Base-by-base conservation (phyloP, 164 flowering plant species). In the Annona squamosa region DNA sequence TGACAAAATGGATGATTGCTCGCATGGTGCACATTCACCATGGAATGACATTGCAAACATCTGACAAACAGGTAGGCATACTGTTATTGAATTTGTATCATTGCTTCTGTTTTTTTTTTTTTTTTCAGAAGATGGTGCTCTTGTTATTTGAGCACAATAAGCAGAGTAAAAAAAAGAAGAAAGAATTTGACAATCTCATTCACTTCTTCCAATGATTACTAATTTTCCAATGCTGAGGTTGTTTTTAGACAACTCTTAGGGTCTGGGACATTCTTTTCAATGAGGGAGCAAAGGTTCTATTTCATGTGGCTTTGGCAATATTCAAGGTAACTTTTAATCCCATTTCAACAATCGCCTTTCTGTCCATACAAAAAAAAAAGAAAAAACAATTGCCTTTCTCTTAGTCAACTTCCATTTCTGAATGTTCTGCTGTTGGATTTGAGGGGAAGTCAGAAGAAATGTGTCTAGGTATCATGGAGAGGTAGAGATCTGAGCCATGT, bases 181-280 rank as follows among this genome's bases (percentile, higher is more conserved):
- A 6, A 9, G 2, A 10, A 52, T 52, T 52, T 7, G 0, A 9
- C 59, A 52, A 9, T 52, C 13, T 9, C 59, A 5, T 7, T 52
- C 9, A 16, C 13, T 52, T 52, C 59, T 52, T 52, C 10, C 13
- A 2, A 5, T 7, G 59, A 52, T 52, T 52, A 52, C 17, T 52
- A 7, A 52, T 52, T 52, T 52, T 52, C 59, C 1, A 52, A 10
- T 3, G 10, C 13, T 3, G 13, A 52, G 13, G 13, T 52, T 57
- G 13, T 71, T 78, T 80, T 45, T 81, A 95, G 98, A 95, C 99
- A 65, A 87, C 99, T 59, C 75, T 95, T 84, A 82, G 99, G 56
- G 94, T 93, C 56, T 95, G 99, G 99, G 99, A 93, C 85, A 89
- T 95, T 73, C 96, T 95, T 72, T 95, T 95, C 85, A 85, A 87